Evolutionary conservation across 352 stramenopile genomes (phyloP).

Genomic region (Globisporangium middletonii): DNA sequence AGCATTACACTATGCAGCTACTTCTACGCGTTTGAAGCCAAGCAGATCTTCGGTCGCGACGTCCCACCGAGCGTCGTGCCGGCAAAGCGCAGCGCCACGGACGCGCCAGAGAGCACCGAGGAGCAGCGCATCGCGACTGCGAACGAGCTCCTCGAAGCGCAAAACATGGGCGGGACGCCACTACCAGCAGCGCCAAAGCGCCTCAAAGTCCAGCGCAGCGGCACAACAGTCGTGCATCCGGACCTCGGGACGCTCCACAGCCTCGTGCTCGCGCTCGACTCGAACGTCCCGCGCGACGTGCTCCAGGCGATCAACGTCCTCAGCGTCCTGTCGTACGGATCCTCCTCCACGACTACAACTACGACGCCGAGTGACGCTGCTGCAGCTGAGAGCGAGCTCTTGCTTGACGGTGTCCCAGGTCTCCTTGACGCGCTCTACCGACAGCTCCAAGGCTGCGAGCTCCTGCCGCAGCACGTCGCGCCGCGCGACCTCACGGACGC

Average conservation of each 20-base stretch:
- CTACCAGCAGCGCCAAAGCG: conserved; percentile 55
- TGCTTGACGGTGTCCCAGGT: conserved; percentile 61
- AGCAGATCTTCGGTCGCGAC: conserved; percentile 71
- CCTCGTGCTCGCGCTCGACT: conserved; percentile 70
- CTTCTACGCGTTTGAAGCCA: conserved; percentile 64
- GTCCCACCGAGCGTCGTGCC: conserved; percentile 18
- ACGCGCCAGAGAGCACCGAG: neutral
- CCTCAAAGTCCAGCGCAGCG: conserved; percentile 49
- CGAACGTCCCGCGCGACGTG: conserved; percentile 44
- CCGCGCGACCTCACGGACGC: conserved; percentile 8
- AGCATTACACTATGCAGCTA: conserved; percentile 10
- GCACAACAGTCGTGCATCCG: conserved; percentile 17
- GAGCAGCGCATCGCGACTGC: conserved; percentile 47
- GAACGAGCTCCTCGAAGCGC: conserved; percentile 58
- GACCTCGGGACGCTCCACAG: conserved; percentile 61
- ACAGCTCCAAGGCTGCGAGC: conserved; percentile 45
- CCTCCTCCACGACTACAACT: conserved; percentile 12
- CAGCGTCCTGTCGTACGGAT: conserved; percentile 64
- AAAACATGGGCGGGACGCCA: conserved; percentile 54
- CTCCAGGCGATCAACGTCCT: conserved; percentile 59
- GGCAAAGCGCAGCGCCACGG: conserved; percentile 7
- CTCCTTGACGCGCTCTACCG: conserved; percentile 73
- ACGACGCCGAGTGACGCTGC: neutral
- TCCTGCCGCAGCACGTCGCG: conserved; percentile 32
- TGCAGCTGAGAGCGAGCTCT: conserved; percentile 47